Conservation (phyloP, 108 stramenopile genomes). For the Nannochloropsis gaditana region DNA sequence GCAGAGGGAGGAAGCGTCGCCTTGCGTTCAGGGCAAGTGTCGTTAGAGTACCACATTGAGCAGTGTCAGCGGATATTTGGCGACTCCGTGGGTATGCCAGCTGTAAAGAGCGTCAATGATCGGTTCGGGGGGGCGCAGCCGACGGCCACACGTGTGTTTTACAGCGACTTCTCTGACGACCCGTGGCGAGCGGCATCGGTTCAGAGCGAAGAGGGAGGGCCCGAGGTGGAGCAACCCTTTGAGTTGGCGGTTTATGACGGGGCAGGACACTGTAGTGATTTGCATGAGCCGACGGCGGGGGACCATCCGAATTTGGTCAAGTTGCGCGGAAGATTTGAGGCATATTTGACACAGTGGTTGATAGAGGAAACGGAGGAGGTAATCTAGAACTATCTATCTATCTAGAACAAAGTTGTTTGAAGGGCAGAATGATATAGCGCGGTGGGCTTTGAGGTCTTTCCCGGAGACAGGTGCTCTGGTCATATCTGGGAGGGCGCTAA, state of each 20-base stretch:
- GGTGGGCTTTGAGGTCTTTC: too few species aligned
- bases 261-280: background rate
- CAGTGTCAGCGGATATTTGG: conserved; percentile 39
- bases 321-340: background rate
- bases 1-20: background rate
- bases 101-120: conserved; percentile 23
- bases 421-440: too few species aligned
- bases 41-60: conserved; percentile 37
- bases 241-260: background rate
- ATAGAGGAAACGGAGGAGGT: background rate
- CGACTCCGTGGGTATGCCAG: background rate
- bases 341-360: conserved; percentile 13
- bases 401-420: too few species aligned
- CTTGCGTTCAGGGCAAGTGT: conserved; percentile 26
- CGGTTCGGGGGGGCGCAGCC: conserved; percentile 32
- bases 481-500: too few species aligned
- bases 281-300: conserved; percentile 7
- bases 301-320: conserved; percentile 15
- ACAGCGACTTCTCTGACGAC: conserved; percentile 33
- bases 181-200: conserved; percentile 36
- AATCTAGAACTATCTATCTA: too few species aligned
- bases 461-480: too few species aligned
- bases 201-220: background rate
- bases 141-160: conserved; percentile 22
- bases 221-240: background rate